These are phyloP conservation scores for Leavenworthia alabamica DNA, from an alignment of 345 rosid genomes.

Conservation along the genomic window DNA sequence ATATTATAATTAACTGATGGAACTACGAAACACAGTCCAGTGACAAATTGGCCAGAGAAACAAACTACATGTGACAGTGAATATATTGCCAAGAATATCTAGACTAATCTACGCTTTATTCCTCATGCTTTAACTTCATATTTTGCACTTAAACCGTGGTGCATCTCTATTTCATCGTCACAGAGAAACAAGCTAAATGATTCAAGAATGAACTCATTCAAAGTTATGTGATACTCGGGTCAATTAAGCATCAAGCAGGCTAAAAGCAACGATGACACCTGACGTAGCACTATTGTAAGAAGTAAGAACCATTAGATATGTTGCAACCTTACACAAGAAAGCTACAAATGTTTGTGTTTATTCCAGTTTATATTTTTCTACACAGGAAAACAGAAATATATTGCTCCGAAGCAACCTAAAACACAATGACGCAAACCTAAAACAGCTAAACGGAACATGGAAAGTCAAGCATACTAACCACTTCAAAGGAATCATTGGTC, in stretches of 20 bases:
- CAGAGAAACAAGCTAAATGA: constrained; percentile 9
- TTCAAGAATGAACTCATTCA: constrained; percentile 1
- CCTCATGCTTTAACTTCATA: constrained; percentile 9
- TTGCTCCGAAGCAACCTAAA: constrained; percentile 8
- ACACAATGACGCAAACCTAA: not conserved
- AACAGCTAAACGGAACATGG: constrained; percentile 4
- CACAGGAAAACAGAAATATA: not conserved
- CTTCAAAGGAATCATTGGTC: constrained; percentile 42
- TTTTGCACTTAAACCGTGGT: not conserved
- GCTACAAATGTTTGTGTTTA: constrained; percentile 2
- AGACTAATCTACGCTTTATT: not conserved
- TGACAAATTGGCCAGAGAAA: not conserved
- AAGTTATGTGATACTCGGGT: constrained; percentile 5
- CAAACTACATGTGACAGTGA: not conserved
- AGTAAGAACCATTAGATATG: constrained; percentile 7
- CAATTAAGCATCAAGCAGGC: constrained; percentile 5
- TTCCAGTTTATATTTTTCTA: not conserved
- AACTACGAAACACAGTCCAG: not conserved
- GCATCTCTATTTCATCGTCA: constrained; percentile 7
- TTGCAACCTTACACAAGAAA: constrained; percentile 3
- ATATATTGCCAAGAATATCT: constrained; percentile 1
- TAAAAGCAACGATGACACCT: not conserved
- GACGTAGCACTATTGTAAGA: constrained; percentile 1
- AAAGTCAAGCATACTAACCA: constrained; percentile 48
- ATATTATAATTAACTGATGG: constrained; percentile 1